Evolutionary conservation across 257 asterid genomes (phyloP), one percentile per base, ranked within the genome.

Genomic region (Paraleonurus japonicus): DNA sequence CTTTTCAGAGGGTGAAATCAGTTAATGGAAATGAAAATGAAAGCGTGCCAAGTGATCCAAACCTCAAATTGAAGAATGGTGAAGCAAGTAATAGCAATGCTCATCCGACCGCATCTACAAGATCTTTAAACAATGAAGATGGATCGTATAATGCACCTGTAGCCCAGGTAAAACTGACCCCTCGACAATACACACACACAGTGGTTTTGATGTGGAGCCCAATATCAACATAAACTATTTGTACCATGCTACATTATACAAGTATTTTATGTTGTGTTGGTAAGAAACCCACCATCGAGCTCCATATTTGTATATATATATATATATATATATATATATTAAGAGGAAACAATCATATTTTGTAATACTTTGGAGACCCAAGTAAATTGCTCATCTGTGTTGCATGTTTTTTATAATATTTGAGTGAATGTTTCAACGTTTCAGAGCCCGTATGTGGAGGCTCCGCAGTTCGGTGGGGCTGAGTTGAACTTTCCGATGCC

Each of bases 381-480:
- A 24, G 28, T 62, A 20, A 28, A 66, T 62, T 55, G 24, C 32
- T 39, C 37, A 35, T 53, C 17, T 39, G 16, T 23, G 33, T 22
- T 50, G 17, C 24, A 59, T 10, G 8, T 17, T 67, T 22, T 43
- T 59, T 72, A 60, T 17, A 51, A 17, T 16, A 17, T 53, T 53
- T 7, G 60, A 19, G 27, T 16, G 27, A 20, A 7, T 4, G 5
- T 22, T 39, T 65, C 68, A 50, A 65, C 26, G 53, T 75, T 72
- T 4, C 92, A 94, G 99, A 94, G 90, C 83, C 97, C 96, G 5
- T 94, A 94, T 4, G 96, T 94, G 91, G 99, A 91, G 81, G 84
- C 96, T 69, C 97, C 97, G 41, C 94, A 80, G 55, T 79, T 81
- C 17, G 78, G 74, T 35, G 91, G 89, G 67, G 80, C 78, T 41